Evolutionary conservation across 306 rosid genomes (phyloP).

Genomic region (Mimosa pudica): DNA sequence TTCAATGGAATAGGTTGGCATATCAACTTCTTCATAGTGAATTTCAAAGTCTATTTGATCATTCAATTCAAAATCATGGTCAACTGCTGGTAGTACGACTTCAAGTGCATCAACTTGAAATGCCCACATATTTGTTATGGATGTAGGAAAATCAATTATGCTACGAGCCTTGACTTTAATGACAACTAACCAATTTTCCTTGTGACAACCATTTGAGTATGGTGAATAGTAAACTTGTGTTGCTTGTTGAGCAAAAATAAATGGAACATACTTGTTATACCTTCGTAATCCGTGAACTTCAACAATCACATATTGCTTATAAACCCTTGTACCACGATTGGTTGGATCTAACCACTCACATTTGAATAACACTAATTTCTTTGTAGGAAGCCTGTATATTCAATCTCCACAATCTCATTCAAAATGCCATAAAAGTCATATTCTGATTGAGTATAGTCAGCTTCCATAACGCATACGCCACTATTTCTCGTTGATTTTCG

Average conservation of each 20-base stretch:
- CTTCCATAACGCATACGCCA: not conserved
- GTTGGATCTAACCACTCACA: not conserved
- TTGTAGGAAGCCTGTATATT: not conserved
- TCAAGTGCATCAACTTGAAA: not conserved
- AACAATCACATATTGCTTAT: not conserved
- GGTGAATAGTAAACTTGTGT: not conserved
- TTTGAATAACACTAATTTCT: not conserved
- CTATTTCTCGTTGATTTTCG: not conserved
- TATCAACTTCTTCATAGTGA: not conserved
- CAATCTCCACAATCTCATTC: not conserved
- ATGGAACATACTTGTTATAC: not conserved
- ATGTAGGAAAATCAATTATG: not conserved
- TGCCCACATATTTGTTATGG: not conserved
- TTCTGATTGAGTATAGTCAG: not conserved
- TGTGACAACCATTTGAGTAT: not conserved
- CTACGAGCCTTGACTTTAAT: not conserved
- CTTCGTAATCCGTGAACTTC: not conserved
- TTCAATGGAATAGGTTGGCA: not conserved
- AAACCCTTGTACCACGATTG: not conserved
- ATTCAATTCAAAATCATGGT: too few species aligned
- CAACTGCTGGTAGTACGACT: not conserved
- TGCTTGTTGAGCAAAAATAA: not conserved
- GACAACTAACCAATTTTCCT: not conserved
- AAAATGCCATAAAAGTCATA: not conserved
- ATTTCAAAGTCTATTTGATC: not conserved